Base-by-base conservation (phyloP, 192 early-diverging fungal species). In the Coemansia sp. region DNA sequence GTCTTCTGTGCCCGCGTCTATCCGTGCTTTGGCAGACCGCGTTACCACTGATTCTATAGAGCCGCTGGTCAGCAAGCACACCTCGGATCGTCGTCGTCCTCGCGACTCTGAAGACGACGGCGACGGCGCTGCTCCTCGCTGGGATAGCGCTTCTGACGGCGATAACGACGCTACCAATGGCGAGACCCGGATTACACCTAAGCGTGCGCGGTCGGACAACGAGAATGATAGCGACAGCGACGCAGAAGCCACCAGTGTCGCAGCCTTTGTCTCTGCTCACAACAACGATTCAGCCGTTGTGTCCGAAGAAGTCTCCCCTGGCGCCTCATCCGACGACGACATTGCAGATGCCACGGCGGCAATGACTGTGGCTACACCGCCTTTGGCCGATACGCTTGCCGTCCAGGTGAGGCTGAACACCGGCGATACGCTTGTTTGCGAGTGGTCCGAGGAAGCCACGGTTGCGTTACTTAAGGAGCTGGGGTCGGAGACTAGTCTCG, bases 351-450 rank as follows among this genome's bases (percentile, higher is more conserved):
- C 63, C 22, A 23, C 75, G 0, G 67, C 75, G 2, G 63, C 67
- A 16, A 53, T 69, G 54, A 62, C 75, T 22, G 68, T 78, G 32
- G 49, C 30, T 11, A 0, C 55, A 3, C 19, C 54, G 29, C n/a
- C 29, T 0, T 20, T 35, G 13, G 14, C 55, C 19, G 8, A 13
- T 1, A 62, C 65, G 11, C 28, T 78, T 2, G 25, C 72, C 30
- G 36, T 47, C 6, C 60, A 49, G 16, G 67, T 78, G 6, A 32
- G 30, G 45, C 54, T 78, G 36, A 55, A 49, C 36, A 69, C 75
- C n/a, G 75, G 75, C 27, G 70, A 78, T 47, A 72, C 75, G 34
- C 64, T 78, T n/a, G 23, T 78, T 18, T 78, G 75, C 61, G 75
- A 78, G 56, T 78, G 75, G 75, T 58, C 36, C 25, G 56, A 53